Base-by-base conservation (phyloP, 2,329 filamentous ascomycete species). In the Rhexocercosporidium sp. region DNA sequence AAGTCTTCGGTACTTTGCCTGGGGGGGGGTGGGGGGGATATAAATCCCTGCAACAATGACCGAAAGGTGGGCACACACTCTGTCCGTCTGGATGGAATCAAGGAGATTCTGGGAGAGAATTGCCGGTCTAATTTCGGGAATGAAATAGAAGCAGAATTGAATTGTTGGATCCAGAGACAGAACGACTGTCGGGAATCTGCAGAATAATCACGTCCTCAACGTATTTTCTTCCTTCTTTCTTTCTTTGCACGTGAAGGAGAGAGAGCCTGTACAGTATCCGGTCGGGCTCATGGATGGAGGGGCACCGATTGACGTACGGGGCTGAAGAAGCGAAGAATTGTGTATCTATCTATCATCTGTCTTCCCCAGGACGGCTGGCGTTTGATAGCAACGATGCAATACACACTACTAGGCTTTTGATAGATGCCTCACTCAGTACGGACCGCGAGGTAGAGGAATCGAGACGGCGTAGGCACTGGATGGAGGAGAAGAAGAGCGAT, bases 241-340 rank as follows among this genome's bases (percentile, higher is more conserved):
- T 18, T 41, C 20, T 41, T 41, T 16, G 54, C 54, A 57, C 31
- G 54, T 57, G 54, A 57, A 57, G 34, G 20, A 57, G n/a, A 18
- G 41, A 44, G 41, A 6, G n/a, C 16, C n/a, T 7, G n/a, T 20
- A 47, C 18, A 22, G 53, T 34, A 22, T 37, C 29, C 11, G 53
- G 39, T 27, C n/a, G 2, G 12, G 31, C n/a, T n/a, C n/a, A n/a
- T 25, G 20, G 3, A 39, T 25, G 31, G 31, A 39, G 31, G 34
- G 20, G 34, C 14, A 37, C n/a, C n/a, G n/a, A n/a, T 57, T 39
- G 54, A 57, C 34, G 54, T 57, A 57, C 31, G 54, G 34, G 54
- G 54, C 31, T 57, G 54, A 39, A 39, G 47, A 51, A 51, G 47
- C 47, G 47, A 51, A 51, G n/a, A 37, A 5, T 57, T 41, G 54